Evolutionary conservation across 306 rosid species (phyloP), one percentile per base, ranked within the genome.

Genomic region (Ammopiptanthus mongolicus): DNA sequence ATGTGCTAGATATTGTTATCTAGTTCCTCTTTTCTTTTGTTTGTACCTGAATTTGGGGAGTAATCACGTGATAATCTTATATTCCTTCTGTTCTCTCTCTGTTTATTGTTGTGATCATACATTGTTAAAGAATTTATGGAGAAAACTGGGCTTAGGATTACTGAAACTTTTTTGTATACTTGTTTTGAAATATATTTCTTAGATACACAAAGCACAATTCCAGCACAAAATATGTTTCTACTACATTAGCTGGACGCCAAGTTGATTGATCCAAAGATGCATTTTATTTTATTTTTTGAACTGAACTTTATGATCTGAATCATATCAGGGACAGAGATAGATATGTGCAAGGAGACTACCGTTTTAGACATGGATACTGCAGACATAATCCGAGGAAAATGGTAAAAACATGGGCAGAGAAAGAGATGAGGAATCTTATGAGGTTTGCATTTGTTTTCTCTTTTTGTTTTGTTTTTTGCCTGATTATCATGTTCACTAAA

Each of bases 381-480:
- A 91, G 55, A 88, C 90, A 84, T 83, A 94, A 91, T 81, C 96
- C 98, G 68, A 87, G 98, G 82, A 94, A 94, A 80, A 94, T 94
- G 98, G 98, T 94, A 19, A 87, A 90, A 86, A 91, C 96, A 66
- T 94, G 98, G 98, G 98, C 97, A 0, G 98, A 94, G 83, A 91
- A 94, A 86, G 98, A 91, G 82, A 91, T 83, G 96, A 91, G 97
- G 82, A 91, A 94, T 80, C 88, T 94, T 65, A 25, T 86, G 83
- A 94, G 98, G 98, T 88, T 84, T 69, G 79, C 33, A 17, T 31
- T 69, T 62, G 14, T 57, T 25, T 25, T 25, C 28, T 25, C 28
- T 25, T 25, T 25, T n/a, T n/a, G n/a, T n/a, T 25, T 25, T 25
- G 1, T 23, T 67, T 61, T 48, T 63, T 52, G 14, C 51, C 17